phyloP scores from a whole-genome alignment of 371 early-diverging fungal genomes.

The Mortierella sp. region DNA sequence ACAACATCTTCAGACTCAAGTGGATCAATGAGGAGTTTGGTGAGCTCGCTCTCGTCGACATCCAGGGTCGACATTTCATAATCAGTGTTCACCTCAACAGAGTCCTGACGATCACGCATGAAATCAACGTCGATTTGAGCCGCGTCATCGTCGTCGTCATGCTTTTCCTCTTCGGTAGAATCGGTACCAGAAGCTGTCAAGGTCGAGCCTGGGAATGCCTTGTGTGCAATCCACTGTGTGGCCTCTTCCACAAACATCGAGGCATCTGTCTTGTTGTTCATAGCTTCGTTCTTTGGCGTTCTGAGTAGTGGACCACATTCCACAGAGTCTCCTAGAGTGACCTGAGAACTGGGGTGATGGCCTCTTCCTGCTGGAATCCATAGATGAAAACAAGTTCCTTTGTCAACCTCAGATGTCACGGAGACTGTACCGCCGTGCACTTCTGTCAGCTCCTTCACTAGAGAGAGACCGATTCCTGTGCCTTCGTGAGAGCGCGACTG shows the following conservation, averaged over 20 bases:
- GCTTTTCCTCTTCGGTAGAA: slow-evolving; percentile 50
- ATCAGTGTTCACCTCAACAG: slow-evolving; percentile 16
- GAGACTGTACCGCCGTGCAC: slow-evolving; percentile 56
- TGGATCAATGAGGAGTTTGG: slow-evolving; percentile 32
- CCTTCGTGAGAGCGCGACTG: slow-evolving; percentile 58
- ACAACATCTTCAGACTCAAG: slow-evolving; percentile 16
- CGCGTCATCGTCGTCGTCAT: slow-evolving; percentile 21
- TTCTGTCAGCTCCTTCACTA: slow-evolving; percentile 57
- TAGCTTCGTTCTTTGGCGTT: slow-evolving; percentile 4
- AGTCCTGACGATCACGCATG: slow-evolving; percentile 17
- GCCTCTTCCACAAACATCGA: slow-evolving; percentile 52
- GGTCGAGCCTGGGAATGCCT: slow-evolving; percentile 35
- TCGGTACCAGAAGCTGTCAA: slow-evolving; percentile 42
- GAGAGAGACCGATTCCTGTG: slow-evolving; percentile 58
- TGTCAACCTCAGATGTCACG: slow-evolving; percentile 42
- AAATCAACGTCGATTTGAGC: slow-evolving; percentile 11
- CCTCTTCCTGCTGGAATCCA: slow-evolving; percentile 51
- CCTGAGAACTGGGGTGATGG: slow-evolving; percentile 38
- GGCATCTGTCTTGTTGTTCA: slow-evolving; percentile 48
- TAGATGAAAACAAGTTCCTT: slow-evolving; percentile 53
- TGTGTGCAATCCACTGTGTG: slow-evolving; percentile 47
- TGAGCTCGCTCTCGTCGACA: slow-evolving; percentile 34
- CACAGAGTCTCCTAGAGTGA: slow-evolving; percentile 32
- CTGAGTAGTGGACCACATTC: not conserved
- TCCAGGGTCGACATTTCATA: slow-evolving; percentile 35